phyloP scores from a whole-genome alignment of 1,139 yeast species.

The Blastobotrys ciferrii region DNA sequence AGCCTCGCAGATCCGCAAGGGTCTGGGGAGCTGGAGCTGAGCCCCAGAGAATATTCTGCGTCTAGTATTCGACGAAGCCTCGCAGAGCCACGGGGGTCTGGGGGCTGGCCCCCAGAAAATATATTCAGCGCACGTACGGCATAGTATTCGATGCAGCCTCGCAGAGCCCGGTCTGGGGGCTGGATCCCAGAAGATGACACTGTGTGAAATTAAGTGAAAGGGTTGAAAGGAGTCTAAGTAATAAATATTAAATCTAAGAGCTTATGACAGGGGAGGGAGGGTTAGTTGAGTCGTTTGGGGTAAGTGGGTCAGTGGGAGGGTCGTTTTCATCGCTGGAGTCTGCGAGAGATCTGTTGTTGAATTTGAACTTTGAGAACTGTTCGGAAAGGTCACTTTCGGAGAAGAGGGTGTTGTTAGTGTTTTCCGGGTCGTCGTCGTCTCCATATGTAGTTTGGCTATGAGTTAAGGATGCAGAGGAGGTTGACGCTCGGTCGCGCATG shows the following conservation, averaged over 20 bases:
- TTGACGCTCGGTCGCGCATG: constrained; percentile 7
- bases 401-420: neutral
- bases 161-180: no score
- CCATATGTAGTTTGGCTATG: neutral
- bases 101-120: no score
- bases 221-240: neutral
- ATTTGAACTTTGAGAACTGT: constrained; percentile 4
- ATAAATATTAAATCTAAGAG: neutral
- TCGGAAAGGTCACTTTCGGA: neutral
- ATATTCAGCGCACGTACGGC: no score
- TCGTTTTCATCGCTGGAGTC: neutral
- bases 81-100: no score
- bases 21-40: no score
- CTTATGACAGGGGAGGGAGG: constrained; percentile 2
- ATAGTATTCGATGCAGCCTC: no score
- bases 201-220: no score
- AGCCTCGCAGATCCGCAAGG: no score
- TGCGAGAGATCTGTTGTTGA: neutral
- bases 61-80: no score
- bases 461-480: neutral
- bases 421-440: constrained; percentile 1
- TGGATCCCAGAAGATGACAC: no score
- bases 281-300: constrained; percentile 5
- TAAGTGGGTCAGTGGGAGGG: neutral
- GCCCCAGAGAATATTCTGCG: no score